phyloP scores from a whole-genome alignment of 345 rosid genomes.

The Melaleuca alternifolia region DNA sequence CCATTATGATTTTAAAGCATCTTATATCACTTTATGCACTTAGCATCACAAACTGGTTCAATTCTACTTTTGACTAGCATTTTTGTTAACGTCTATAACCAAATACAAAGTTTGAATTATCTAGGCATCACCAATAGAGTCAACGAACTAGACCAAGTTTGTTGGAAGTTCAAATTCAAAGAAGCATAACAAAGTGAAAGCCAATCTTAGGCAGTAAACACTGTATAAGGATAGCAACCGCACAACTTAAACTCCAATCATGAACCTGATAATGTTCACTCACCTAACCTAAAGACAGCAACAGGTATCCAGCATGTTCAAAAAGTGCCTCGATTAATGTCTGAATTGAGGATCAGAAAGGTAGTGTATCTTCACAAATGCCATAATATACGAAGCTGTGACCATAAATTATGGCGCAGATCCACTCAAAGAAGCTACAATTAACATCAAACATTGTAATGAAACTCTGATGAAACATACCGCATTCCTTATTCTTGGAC shows the following conservation, averaged over 20 bases:
- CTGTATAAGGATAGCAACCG: background rate
- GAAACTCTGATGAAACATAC: constrained; percentile 22
- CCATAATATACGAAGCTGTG: background rate
- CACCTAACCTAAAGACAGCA: background rate
- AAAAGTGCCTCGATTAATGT: background rate
- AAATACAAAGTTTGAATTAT: background rate
- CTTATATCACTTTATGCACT: background rate
- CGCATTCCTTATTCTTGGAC: constrained; percentile 70
- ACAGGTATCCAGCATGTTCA: background rate
- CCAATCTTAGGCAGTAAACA: background rate
- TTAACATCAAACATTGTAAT: background rate
- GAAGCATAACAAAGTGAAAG: background rate
- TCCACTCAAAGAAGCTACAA: background rate
- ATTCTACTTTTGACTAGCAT: background rate
- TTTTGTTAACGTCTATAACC: background rate
- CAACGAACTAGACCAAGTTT: background rate
- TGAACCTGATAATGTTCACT: background rate
- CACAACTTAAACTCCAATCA: background rate
- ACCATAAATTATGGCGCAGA: background rate
- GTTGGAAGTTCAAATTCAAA: background rate
- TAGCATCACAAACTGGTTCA: background rate
- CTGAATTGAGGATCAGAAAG: background rate
- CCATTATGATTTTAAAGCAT: background rate
- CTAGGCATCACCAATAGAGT: background rate
- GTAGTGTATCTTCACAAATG: background rate